Conservation (phyloP, 345 rosid species). For the Arabidopsis thaliana region TAIR10.1 NC_003074.8:16164001-16164500, state of each 20-base stretch:
- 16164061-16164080: conserved; percentile 64
- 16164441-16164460: conserved; percentile 50
- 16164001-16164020: conserved; percentile 74
- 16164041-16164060: conserved; percentile 60
- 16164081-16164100: neutral
- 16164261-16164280: neutral
- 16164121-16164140: neutral
- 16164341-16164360: conserved; percentile 64
- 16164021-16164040: conserved; percentile 63
- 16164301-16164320: conserved; percentile 73
- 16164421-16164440: conserved; percentile 52
- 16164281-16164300: conserved; percentile 42
- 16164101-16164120: neutral
- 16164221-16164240: no score
- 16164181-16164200: neutral
- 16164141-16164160: neutral
- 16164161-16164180: neutral
- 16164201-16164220: neutral
- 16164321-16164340: conserved; percentile 64
- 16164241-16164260: neutral
- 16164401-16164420: conserved; percentile 73
- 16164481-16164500: conserved; percentile 76
- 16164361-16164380: conserved; percentile 70
- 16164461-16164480: conserved; percentile 63
- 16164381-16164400: conserved; percentile 78